A percentile compares a stretch with the other conserved stretches of the same genome.
These are phyloP conservation scores for Austropuccinia psidii DNA, from an alignment of 1,284 basidiomycete genomes.

Conservation along the genomic window DNA sequence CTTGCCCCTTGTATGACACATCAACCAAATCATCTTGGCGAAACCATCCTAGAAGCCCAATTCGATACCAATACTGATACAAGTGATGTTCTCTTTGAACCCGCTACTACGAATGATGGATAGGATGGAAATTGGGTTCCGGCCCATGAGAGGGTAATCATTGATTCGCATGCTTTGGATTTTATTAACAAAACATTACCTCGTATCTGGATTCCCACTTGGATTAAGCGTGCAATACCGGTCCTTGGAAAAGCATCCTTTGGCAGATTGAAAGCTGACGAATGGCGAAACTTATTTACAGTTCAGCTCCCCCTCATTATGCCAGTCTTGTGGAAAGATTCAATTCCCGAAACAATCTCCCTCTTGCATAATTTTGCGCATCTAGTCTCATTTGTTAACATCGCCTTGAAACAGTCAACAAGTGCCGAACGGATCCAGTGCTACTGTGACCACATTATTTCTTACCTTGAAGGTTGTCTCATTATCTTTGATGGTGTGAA, in stretches of 20 bases:
- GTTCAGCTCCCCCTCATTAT: slow-evolving; percentile 34
- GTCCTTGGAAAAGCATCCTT: slow-evolving; percentile 10
- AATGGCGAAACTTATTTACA: slow-evolving; percentile 26
- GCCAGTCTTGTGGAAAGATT: background rate
- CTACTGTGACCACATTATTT: background rate
- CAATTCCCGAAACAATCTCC: background rate
- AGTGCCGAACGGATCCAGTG: background rate
- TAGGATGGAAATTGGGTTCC: background rate
- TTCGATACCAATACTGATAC: background rate
- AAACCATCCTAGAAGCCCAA: background rate
- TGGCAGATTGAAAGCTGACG: slow-evolving; percentile 37
- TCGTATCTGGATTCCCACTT: background rate
- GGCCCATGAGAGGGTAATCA: background rate
- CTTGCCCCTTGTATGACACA: background rate
- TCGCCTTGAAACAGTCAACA: slow-evolving; percentile 9
- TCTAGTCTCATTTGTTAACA: slow-evolving; percentile 4
- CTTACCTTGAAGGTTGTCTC: slow-evolving; percentile 7
- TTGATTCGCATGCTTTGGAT: background rate
- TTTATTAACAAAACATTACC: slow-evolving; percentile 8
- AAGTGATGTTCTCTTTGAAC: background rate
- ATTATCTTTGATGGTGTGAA: background rate
- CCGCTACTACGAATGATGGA: background rate
- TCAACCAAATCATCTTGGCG: background rate
- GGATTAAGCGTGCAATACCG: slow-evolving; percentile 15
- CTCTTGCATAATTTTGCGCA: slow-evolving; percentile 13